Evolutionary conservation across 768 basidiomycete genomes (phyloP).

Genomic region (Suillus clintonianus): DNA sequence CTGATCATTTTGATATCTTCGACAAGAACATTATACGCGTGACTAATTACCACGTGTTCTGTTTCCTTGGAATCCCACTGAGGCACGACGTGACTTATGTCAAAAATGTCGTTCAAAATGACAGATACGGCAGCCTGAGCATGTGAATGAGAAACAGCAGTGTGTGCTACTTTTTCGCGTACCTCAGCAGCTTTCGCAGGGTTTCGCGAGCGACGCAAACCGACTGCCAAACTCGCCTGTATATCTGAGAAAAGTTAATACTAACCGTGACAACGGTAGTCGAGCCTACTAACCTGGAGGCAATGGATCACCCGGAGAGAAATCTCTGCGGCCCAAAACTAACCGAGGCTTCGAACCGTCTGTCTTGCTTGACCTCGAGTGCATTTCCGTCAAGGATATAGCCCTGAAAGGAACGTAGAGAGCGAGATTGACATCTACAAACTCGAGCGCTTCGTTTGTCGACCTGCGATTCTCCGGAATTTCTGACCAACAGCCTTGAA

Average conservation of each 20-base stretch:
- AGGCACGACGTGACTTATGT: neutral
- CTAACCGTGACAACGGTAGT: too few relatives aligned
- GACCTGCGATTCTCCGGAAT: neutral
- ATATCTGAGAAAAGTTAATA: neutral
- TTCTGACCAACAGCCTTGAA: slow-evolving; percentile 16
- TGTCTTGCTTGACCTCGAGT: slow-evolving; percentile 1
- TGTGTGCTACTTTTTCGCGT: neutral
- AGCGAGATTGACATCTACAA: slow-evolving; percentile 1
- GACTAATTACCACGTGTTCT: neutral
- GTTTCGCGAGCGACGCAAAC: neutral
- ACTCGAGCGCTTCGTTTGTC: neutral
- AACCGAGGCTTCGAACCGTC: neutral
- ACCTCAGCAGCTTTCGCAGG: slow-evolving; percentile 1
- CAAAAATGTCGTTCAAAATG: slow-evolving; percentile 3
- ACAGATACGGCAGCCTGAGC: slow-evolving; percentile 1
- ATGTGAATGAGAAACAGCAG: neutral
- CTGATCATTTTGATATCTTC: slow-evolving; percentile 2
- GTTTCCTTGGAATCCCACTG: slow-evolving; percentile 4
- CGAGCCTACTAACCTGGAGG: neutral
- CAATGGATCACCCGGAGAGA: neutral
- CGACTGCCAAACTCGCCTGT: neutral
- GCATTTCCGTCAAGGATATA: neutral
- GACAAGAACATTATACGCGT: neutral
- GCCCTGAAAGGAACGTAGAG: neutral
- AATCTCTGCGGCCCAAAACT: neutral